phyloP scores from a whole-genome alignment of 2,329 filamentous ascomycete genomes.

The Colletotrichum euphorbiae region DNA sequence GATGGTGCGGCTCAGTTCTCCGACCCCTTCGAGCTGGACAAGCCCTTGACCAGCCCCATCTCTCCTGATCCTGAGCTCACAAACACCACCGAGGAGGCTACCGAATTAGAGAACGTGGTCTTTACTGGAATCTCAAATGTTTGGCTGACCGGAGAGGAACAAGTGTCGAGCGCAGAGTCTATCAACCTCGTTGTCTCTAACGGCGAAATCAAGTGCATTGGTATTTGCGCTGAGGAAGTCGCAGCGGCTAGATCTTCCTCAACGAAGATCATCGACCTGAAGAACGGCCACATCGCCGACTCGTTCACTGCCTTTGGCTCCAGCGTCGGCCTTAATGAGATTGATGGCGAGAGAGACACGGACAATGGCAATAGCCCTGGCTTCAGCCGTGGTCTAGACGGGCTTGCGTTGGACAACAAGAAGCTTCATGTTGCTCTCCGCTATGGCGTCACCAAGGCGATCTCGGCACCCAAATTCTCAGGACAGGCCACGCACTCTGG shows the following conservation, averaged over 20 bases:
- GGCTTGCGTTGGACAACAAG: slow-evolving; percentile 65
- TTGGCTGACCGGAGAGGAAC: slow-evolving; percentile 57
- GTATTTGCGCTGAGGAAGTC: slow-evolving; percentile 61
- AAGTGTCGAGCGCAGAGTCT: slow-evolving; percentile 42
- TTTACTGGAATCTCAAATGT: slow-evolving; percentile 68
- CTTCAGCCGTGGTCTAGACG: slow-evolving; percentile 70
- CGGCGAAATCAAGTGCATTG: slow-evolving; percentile 68
- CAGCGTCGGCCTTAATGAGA: slow-evolving; percentile 71
- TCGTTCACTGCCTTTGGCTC: slow-evolving; percentile 72
- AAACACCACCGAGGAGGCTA: slow-evolving; percentile 56
- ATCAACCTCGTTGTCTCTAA: slow-evolving; percentile 63
- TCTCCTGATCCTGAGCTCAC: slow-evolving; percentile 54
- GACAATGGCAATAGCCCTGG: slow-evolving; percentile 62
- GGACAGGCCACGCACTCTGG: slow-evolving; percentile 61
- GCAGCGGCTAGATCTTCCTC: slow-evolving; percentile 49
- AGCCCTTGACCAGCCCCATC: slow-evolving; percentile 56
- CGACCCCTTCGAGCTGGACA: slow-evolving; percentile 64
- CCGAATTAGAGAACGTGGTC: slow-evolving; percentile 55
- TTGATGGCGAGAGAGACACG: slow-evolving; percentile 66
- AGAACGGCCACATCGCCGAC: slow-evolving; percentile 70
- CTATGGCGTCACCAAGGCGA: slow-evolving; percentile 69
- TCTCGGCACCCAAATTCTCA: slow-evolving; percentile 65
- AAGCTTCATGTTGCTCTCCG: slow-evolving; percentile 64
- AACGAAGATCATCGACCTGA: slow-evolving; percentile 58
- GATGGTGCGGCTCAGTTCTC: slow-evolving; percentile 70